phyloP scores from a whole-genome alignment of 768 basidiomycete species.

The Mycena haematopus region DNA sequence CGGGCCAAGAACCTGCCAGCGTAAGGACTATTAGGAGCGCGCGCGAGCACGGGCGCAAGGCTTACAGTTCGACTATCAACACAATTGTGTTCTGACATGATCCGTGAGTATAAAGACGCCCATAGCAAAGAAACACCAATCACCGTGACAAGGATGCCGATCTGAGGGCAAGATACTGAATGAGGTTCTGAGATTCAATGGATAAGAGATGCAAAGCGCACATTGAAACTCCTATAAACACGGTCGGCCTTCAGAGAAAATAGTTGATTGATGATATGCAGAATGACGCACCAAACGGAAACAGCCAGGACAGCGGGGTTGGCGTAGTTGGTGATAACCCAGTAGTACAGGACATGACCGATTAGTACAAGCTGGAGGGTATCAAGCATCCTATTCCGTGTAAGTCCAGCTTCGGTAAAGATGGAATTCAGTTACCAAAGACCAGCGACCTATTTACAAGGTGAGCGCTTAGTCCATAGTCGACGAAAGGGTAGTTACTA shows the following conservation, averaged over 20 bases:
- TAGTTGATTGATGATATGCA: too few relatives aligned
- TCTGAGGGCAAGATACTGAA: not conserved
- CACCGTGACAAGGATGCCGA: constrained; percentile 14
- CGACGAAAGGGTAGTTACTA: constrained; percentile 29
- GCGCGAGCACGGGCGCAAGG: not conserved
- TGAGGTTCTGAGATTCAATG: too few relatives aligned
- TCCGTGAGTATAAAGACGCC: not conserved
- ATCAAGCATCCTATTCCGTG: constrained; percentile 41
- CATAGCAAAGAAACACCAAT: not conserved
- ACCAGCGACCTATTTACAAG: constrained; percentile 31
- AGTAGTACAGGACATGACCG: constrained; percentile 44
- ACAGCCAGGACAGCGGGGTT: constrained; percentile 35
- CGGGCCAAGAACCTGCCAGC: constrained; percentile 12
- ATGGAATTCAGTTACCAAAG: constrained; percentile 33
- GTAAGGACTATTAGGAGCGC: too few relatives aligned
- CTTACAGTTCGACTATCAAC: constrained; percentile 17
- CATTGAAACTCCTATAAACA: constrained; percentile 7
- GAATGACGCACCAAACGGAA: constrained; percentile 34
- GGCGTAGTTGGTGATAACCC: constrained; percentile 41
- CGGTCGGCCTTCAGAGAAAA: not conserved
- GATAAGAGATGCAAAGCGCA: not conserved
- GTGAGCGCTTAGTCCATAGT: not conserved
- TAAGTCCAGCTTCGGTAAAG: not conserved
- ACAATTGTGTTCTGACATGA: constrained; percentile 5
- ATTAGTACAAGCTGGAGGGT: constrained; percentile 42